Base-by-base conservation (phyloP, 2,329 filamentous ascomycete genomes). In the Pseudopyricularia cyperi region DNA sequence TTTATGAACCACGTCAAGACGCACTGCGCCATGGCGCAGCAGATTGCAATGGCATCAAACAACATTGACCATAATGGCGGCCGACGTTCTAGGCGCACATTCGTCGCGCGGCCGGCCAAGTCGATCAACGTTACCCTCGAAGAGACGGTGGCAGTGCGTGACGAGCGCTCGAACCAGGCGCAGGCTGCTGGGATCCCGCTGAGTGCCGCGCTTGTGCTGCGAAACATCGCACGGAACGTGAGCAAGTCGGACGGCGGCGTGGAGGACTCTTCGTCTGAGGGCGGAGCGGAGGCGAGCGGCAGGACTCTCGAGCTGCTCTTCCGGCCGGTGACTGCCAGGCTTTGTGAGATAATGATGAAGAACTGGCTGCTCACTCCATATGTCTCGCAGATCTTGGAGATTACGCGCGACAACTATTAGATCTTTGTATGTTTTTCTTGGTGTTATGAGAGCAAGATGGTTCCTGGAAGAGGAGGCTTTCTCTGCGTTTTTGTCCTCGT, bases 101-200 rank as follows among this genome's bases (percentile, higher is more conserved):
- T 79, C 71, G 61, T 82, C 57, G 65, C 75, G 44, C 39, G 39
- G 11, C 75, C 77, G 1, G 75, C 77, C 42, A 75, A 74, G 62
- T 79, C 73, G 5, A 73, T 82, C 64, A 65, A 67, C 6, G 64
- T 83, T 30, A 67, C 70, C 1, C 76, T 71, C 59, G 75, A 82
- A 55, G 74, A 80, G 61, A 84, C 80, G 4, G 65, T 71, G 46
- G 73, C 71, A 35, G 71, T 72, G 33, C 73, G 75, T 11, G 78
- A 82, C 58, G 77, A 80, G 62, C 70, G 74, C 47, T 79, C 80
- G 55, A 74, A 76, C 11, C 76, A 80, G 55, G 72, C 71, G 8
- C 77, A 89, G 60, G 83, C 87, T 2, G 84, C 83, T 1, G 87
- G 87, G 5, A 82, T 91, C 34, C 85, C 87, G n/a, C 73, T 91